Evolutionary conservation across 2,329 filamentous ascomycete species (phyloP).

Genomic region (Exophiala lecanii-corni): DNA sequence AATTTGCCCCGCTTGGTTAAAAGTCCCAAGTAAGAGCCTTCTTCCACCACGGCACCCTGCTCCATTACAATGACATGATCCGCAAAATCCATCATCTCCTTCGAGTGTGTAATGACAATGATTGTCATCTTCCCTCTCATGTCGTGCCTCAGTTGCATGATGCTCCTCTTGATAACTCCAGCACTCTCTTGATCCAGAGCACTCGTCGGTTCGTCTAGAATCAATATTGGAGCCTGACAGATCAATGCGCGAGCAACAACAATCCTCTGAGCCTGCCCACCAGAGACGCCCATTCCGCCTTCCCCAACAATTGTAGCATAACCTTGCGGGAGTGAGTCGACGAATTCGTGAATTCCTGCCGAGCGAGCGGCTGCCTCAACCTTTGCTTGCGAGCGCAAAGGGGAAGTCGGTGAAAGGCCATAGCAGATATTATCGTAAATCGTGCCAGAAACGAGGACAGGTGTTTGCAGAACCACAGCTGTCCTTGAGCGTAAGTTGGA

Average conservation of each 20-base stretch:
- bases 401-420: constrained; percentile 57
- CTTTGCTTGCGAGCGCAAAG: constrained; percentile 43
- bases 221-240: constrained; percentile 63
- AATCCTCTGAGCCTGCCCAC: constrained; percentile 77
- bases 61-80: constrained; percentile 68
- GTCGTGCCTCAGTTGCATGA: constrained; percentile 35
- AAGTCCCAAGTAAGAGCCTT: constrained; percentile 65
- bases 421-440: constrained; percentile 63
- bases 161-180: constrained; percentile 57
- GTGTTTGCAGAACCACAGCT: constrained; percentile 57
- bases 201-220: constrained; percentile 73
- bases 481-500: constrained; percentile 56
- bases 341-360: constrained; percentile 67
- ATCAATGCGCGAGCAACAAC: constrained; percentile 75
- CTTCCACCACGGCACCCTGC: constrained; percentile 61
- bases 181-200: constrained; percentile 70
- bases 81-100: constrained; percentile 80
- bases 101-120: constrained; percentile 74
- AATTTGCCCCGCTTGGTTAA: constrained; percentile 34
- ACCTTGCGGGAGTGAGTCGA: constrained; percentile 63
- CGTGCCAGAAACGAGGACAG: constrained; percentile 54
- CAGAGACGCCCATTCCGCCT: constrained; percentile 67
- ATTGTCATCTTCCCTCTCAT: constrained; percentile 54
- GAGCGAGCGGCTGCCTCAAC: constrained; percentile 53
- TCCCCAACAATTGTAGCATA: constrained; percentile 67